A percentile compares a stretch with the other conserved stretches of the same genome.
These are phyloP conservation scores for Kodamaea sp. DNA, from an alignment of 1,139 yeast species.

Conservation along the genomic window DNA sequence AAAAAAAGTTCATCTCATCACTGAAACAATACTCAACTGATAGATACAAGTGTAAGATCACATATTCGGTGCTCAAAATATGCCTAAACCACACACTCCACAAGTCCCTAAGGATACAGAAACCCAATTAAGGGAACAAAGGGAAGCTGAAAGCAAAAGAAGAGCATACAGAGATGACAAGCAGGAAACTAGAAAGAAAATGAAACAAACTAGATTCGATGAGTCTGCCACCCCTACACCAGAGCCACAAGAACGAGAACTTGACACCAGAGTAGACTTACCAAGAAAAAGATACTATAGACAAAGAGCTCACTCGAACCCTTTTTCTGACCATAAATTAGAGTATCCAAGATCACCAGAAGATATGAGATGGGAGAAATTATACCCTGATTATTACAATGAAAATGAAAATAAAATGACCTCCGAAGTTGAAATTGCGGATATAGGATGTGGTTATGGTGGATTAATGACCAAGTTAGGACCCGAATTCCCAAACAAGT, in stretches of 20 bases:
- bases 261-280: slow-evolving; percentile 36
- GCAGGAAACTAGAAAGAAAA: slow-evolving; percentile 31
- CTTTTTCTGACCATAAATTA: slow-evolving; percentile 89
- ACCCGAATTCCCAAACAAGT: slow-evolving; percentile 65
- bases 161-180: slow-evolving; percentile 38
- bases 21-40: background rate
- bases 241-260: slow-evolving; percentile 3
- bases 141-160: slow-evolving; percentile 37
- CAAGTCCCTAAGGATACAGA: slow-evolving; percentile 19
- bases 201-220: slow-evolving; percentile 32
- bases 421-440: slow-evolving; percentile 80
- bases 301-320: slow-evolving; percentile 97
- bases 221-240: slow-evolving; percentile 11
- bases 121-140: slow-evolving; percentile 25
- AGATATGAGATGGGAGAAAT: slow-evolving; percentile 79
- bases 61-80: background rate
- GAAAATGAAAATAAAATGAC: slow-evolving; percentile 40
- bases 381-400: slow-evolving; percentile 62
- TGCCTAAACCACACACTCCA: slow-evolving; percentile 8
- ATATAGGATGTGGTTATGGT: slow-evolving; percentile 97
- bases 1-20: slow-evolving; percentile 3
- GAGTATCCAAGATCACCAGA: slow-evolving; percentile 83
- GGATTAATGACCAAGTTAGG: slow-evolving; percentile 82
- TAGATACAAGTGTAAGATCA: background rate
- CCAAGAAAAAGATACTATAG: slow-evolving; percentile 88